These are phyloP conservation scores for Sporisorium exsertum DNA, from an alignment of 1,284 basidiomycete genomes.

Conservation along the genomic window DNA sequence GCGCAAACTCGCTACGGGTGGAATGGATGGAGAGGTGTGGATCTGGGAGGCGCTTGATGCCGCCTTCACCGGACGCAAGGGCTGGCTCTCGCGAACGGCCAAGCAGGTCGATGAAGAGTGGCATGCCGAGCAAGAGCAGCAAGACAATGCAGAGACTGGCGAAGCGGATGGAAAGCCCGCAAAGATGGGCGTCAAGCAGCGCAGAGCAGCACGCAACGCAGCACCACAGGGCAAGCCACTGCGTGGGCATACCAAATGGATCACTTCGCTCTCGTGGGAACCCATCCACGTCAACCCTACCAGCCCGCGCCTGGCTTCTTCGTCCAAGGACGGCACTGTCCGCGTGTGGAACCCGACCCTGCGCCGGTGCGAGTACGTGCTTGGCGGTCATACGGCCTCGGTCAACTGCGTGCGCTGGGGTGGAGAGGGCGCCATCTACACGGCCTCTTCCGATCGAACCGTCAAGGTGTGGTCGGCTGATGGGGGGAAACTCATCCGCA, in stretches of 20 bases:
- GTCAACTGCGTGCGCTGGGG: conserved; percentile 98
- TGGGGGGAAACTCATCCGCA: conserved; percentile 75
- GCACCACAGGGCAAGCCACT: conserved; percentile 59
- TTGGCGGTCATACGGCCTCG: conserved; percentile 92
- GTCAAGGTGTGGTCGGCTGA: conserved; percentile 93
- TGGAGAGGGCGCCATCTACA: conserved; percentile 76
- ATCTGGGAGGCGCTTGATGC: conserved; percentile 65
- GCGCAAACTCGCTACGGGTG: conserved; percentile 83
- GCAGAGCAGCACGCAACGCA: conserved; percentile 60
- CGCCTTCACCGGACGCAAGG: conserved; percentile 50
- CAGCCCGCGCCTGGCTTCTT: conserved; percentile 81
- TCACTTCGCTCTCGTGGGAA: conserved; percentile 96
- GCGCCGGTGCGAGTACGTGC: conserved; percentile 81
- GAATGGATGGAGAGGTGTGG: conserved; percentile 67
- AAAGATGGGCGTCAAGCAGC: conserved; percentile 60
- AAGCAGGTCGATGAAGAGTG: conserved; percentile 60
- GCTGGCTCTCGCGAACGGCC: conserved; percentile 55
- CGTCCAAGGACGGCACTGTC: conserved; percentile 95
- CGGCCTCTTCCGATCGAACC: conserved; percentile 91
- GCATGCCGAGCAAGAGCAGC: conserved; percentile 28
- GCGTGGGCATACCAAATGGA: conserved; percentile 95
- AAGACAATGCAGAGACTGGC: background rate
- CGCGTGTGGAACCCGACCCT: conserved; percentile 87
- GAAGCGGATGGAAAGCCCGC: conserved; percentile 18
- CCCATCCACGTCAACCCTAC: conserved; percentile 78